phyloP scores from a whole-genome alignment of 768 basidiomycete species.

The Kwoniella sp. region DNA sequence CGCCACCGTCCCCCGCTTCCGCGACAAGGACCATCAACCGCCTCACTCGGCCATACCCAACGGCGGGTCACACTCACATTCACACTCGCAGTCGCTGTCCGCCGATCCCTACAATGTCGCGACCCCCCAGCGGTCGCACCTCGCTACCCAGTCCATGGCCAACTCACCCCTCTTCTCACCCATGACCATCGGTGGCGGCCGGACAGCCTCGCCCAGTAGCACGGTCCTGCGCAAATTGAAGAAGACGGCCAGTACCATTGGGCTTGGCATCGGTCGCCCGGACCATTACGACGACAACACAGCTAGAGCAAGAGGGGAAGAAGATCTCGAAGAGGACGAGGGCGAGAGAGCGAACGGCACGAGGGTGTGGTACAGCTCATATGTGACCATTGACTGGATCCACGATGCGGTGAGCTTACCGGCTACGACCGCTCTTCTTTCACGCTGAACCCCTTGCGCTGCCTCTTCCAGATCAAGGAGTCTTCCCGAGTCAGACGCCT shows the following conservation, averaged over 20 bases:
- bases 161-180: slow-evolving; percentile 11
- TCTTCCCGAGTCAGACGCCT: slow-evolving; percentile 73
- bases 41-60: not conserved
- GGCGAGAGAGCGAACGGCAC: slow-evolving; percentile 76
- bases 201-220: no score
- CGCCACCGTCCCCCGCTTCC: slow-evolving; percentile 30
- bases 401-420: slow-evolving; percentile 65
- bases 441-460: not conserved
- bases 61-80: no score
- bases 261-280: slow-evolving; percentile 27
- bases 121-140: slow-evolving; percentile 14
- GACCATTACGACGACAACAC: slow-evolving; percentile 20
- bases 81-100: no score
- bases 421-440: slow-evolving; percentile 3
- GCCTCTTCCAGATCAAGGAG: slow-evolving; percentile 66
- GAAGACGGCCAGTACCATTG: slow-evolving; percentile 36
- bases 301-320: slow-evolving; percentile 15
- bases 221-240: slow-evolving; percentile 25
- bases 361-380: slow-evolving; percentile 55
- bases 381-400: slow-evolving; percentile 89
- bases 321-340: slow-evolving; percentile 40
- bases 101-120: not conserved
- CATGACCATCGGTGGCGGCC: not conserved
- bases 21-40: slow-evolving; percentile 5
- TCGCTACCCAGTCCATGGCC: slow-evolving; percentile 13